phyloP scores from a whole-genome alignment of 1,284 basidiomycete genomes.

The Ustilago bromivora region DNA sequence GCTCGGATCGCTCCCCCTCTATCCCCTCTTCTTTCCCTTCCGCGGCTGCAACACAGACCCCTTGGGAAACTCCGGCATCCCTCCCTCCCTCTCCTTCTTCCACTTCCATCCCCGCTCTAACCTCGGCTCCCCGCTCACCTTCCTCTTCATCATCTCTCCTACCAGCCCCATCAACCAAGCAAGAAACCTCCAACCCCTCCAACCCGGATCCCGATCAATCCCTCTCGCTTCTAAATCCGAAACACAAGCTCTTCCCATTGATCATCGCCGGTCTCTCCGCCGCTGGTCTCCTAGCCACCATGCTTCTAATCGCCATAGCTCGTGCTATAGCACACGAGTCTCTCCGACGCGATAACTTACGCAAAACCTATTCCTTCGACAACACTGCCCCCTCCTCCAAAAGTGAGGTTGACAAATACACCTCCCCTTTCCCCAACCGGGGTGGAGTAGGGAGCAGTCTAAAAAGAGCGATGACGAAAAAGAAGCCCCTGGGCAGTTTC shows the following conservation, averaged over 20 bases:
- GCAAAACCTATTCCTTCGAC: constrained; percentile 25
- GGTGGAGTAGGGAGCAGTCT: constrained; percentile 14
- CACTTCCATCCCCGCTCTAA: background rate
- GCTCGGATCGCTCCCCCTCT: constrained; percentile 12
- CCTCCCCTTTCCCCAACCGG: background rate
- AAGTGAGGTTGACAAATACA: constrained; percentile 16
- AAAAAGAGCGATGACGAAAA: constrained; percentile 41
- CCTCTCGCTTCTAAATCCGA: constrained; percentile 12
- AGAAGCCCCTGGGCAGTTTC: constrained; percentile 49
- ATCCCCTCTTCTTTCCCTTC: background rate
- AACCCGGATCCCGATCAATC: background rate
- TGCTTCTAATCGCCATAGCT: constrained; percentile 49
- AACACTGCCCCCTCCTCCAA: background rate
- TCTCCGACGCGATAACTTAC: constrained; percentile 37
- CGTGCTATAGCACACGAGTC: constrained; percentile 38
- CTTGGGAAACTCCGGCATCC: too few relatives aligned
- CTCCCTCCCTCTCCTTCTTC: background rate
- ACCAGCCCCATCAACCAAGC: background rate
- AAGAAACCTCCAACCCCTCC: background rate
- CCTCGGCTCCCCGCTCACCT: constrained; percentile 2
- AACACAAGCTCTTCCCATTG: constrained; percentile 55
- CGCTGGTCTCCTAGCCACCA: constrained; percentile 31
- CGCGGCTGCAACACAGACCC: background rate
- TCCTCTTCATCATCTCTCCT: background rate
- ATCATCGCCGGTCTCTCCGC: constrained; percentile 36